Percentiles rank a stretch among this genome's conserved stretches.
These are phyloP conservation scores for Emiliania huxleyi DNA, from an alignment of 78 protist species.

Conservation along the genomic window DNA sequence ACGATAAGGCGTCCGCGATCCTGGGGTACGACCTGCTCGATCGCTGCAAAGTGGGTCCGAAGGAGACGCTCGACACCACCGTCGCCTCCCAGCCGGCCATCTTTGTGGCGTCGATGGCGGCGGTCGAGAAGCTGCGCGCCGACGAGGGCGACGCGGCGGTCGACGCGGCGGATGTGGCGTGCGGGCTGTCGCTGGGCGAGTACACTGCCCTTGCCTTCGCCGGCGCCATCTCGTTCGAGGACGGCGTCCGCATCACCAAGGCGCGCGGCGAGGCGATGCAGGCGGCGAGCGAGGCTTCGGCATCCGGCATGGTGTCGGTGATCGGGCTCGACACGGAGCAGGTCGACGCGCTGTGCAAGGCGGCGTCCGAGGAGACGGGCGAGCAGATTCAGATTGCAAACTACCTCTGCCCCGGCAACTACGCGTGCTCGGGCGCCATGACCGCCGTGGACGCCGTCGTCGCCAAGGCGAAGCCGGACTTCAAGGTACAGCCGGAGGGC, in stretches of 20 bases:
- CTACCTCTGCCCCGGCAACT: constrained; percentile 51
- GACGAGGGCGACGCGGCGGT: constrained; percentile 30
- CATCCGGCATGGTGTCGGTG: constrained; percentile 38
- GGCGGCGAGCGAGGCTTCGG: constrained; percentile 34
- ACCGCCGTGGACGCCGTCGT: constrained; percentile 26
- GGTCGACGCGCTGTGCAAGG: constrained; percentile 33
- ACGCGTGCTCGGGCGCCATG: constrained; percentile 51
- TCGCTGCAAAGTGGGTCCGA: constrained; percentile 29
- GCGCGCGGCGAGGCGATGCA: constrained; percentile 56
- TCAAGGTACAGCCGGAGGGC: too few species aligned
- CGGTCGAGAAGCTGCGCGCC: constrained; percentile 40
- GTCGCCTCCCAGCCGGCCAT: constrained; percentile 54
- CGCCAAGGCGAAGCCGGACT: constrained; percentile 36
- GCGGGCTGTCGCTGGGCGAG: constrained; percentile 49
- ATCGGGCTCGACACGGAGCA: constrained; percentile 27
- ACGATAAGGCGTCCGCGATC: constrained; percentile 24
- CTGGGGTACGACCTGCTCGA: constrained; percentile 55
- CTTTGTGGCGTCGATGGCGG: constrained; percentile 44
- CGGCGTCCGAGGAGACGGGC: constrained; percentile 26
- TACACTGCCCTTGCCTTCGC: constrained; percentile 55
- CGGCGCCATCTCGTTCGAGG: constrained; percentile 49
- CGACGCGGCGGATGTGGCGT: constrained; percentile 2
- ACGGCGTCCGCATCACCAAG: constrained; percentile 40
- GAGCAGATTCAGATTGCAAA: constrained; percentile 27
- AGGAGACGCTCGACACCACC: constrained; percentile 52